Evolutionary conservation across 2,329 filamentous ascomycete species (phyloP), one percentile per base, ranked within the genome.

Genomic region (Blastomyces percursus): DNA sequence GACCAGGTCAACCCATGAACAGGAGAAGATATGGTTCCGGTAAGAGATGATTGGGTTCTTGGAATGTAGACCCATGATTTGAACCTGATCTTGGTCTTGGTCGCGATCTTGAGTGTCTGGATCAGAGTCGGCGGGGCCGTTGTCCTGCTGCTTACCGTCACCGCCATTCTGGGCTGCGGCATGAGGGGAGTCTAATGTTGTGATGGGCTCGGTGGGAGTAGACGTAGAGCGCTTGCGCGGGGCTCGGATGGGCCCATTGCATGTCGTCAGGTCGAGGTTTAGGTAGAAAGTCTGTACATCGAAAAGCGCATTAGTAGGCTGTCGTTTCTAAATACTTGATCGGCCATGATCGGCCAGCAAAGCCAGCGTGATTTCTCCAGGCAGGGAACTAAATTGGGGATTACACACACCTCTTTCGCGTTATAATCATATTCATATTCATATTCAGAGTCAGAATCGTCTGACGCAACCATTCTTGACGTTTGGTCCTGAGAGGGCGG

Each of bases 51-150:
- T 78, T 0, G 93, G 93, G 58, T 89, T 87, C 2, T 77, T 70
- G 0, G 87, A 87, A 73, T 96, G 88, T 3, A 96, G 80, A 35
- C 90, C 91, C n/a, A 94, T 79, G 59, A 96, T 86, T 71, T 96
- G 91, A 6, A 96, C 83, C 56, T 76, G 73, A 54, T 78, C 74
- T 65, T 66, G 51, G 51, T 73, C 65, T 65, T 66, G 51, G 48
- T 74, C 65, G 59, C 19, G 54, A 12, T 48, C 46, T 32, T 12
- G 52, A 19, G 8, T 55, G 19, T 55, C 52, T 21, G 60, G 61
- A 61, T 65, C 60, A 30, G 54, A 54, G 11, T 65, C 64, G n/a
- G 73, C 55, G 59, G 56, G 54, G 32, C 56, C 21, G 30, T 19
- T 65, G 61, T 54, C 55, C 52, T 27, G 38, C 19, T 46, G 44